Evolutionary conservation across 805 yeast genomes (phyloP).

Genomic region (Peterozyma toletana): DNA sequence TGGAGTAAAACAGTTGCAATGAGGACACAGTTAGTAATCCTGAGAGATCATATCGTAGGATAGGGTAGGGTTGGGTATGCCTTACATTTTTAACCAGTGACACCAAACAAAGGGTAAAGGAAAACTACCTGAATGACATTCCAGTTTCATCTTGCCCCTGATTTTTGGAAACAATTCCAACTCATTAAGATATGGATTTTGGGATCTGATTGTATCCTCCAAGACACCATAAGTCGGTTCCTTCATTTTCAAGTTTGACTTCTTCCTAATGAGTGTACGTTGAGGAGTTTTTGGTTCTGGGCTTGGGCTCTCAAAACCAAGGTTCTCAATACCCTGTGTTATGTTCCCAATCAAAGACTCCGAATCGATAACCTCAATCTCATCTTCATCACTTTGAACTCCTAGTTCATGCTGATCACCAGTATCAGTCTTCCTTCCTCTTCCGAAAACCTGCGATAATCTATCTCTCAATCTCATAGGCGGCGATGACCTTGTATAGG

Average conservation of each 20-base stretch:
- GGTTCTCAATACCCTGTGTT: too few relatives aligned
- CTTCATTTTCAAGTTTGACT: slow-evolving; percentile 5
- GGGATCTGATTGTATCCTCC: too few relatives aligned
- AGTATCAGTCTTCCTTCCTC: background rate
- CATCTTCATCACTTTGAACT: too few relatives aligned
- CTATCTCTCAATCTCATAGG: slow-evolving; percentile 5
- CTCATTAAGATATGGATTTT: slow-evolving; percentile 2
- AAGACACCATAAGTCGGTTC: too few relatives aligned
- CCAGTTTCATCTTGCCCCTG: background rate
- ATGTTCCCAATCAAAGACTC: too few relatives aligned
- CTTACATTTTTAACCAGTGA: slow-evolving; percentile 10
- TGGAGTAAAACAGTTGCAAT: too few relatives aligned
- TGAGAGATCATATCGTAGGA: too few relatives aligned
- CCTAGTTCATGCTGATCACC: too few relatives aligned
- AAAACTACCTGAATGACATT: background rate
- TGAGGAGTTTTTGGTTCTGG: background rate
- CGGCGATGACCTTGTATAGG: background rate
- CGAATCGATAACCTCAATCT: too few relatives aligned
- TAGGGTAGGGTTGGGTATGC: too few relatives aligned
- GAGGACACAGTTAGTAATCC: background rate
- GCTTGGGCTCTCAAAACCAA: too few relatives aligned
- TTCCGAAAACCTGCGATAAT: slow-evolving; percentile 6
- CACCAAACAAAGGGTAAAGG: slow-evolving; percentile 7
- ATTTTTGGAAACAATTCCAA: slow-evolving; percentile 2
- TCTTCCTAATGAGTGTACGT: slow-evolving; percentile 2